Base-by-base conservation (phyloP, 1,139 yeast species). In the Magnusiomyces magnusii region DNA sequence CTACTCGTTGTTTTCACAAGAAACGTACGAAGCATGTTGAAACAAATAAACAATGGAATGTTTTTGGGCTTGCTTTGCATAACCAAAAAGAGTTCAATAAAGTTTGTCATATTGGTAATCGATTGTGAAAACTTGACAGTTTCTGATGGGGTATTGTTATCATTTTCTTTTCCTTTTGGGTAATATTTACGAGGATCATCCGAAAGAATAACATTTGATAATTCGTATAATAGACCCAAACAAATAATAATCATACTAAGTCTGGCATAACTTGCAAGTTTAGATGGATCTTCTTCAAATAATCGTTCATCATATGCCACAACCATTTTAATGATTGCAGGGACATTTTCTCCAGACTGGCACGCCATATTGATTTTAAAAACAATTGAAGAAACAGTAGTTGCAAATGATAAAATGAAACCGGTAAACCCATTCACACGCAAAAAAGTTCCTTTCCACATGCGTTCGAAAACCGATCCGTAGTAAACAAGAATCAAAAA, bases 61-160 rank as follows among this genome's bases (percentile, higher is more conserved):
- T 87, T 86, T 53, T 79, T 79, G 2, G 81, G 72, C 44, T 87
- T 78, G 0, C 95, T 78, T 68, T 92, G 96, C 63, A 86, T 84
- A 1, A 91, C 75, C 54, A 91, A 74, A 50, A 87, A 71, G 0
- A 87, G 66, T 1, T 86, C 80, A 0, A 80, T 56, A 2, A 82
- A 64, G 54, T 80, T 77, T 2, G 77, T 68, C 2, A 81, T 62
- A 64, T 81, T 83, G 17, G 80, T 75, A 36, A 78, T 68, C 25
- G 74, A 71, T 65, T 67, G 63, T 44, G 49, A 44, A 21, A 21
- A 3, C 19, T 39, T 39, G 17, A 39, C 3, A 3, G 51, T 47
- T 31, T 31, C 36, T 44, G 10, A 21, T 9, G 49, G 25, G n/a
- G n/a, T n/a, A n/a, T n/a, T n/a, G n/a, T n/a, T n/a, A 19, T 44